Percentiles rank a stretch among this genome's conserved stretches.
phyloP scores from a whole-genome alignment of 176 grass and related monocot genomes.

The Avena atlantica region DNA sequence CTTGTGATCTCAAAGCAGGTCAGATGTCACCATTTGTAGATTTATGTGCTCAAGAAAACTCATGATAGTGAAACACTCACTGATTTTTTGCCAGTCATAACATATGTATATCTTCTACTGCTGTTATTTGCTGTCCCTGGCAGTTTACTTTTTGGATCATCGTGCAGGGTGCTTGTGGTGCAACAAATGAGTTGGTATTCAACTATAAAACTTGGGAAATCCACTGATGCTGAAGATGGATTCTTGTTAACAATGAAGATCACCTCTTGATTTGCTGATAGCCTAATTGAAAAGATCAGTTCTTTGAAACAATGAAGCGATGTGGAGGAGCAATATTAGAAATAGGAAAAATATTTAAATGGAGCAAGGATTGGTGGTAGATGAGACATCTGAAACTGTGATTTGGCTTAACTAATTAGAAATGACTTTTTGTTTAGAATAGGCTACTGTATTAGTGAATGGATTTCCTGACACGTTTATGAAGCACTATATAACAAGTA shows the following conservation, averaged over 20 bases:
- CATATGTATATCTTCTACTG: background rate
- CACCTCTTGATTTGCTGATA: background rate
- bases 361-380: background rate
- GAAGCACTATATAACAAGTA: background rate
- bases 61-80: background rate
- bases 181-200: background rate
- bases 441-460: background rate
- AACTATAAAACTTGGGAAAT: background rate
- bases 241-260: background rate
- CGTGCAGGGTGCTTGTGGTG: background rate
- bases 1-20: background rate
- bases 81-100: background rate
- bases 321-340: background rate
- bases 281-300: background rate
- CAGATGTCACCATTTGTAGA: background rate
- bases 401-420: background rate
- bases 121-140: too few relatives aligned
- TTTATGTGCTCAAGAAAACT: constrained; percentile 1
- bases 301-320: background rate
- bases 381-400: background rate
- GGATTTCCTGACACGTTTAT: background rate
- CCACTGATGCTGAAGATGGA: background rate
- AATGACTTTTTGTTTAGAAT: background rate
- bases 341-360: background rate
- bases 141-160: background rate